phyloP scores from a whole-genome alignment of 1,139 yeast species.

The Hemisphaericaspora lyxosophila region DNA sequence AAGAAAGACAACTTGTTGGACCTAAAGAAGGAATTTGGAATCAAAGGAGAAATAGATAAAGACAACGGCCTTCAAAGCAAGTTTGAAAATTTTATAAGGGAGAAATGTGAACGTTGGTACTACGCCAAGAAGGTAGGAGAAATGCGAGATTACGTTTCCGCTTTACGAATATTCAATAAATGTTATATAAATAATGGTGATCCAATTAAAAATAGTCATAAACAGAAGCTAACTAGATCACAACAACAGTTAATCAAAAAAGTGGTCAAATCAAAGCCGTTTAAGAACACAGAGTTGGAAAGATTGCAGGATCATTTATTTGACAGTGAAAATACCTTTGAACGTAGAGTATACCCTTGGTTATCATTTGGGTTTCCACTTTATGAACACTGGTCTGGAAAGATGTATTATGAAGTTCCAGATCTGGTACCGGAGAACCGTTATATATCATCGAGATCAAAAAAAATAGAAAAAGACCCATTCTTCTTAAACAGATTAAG shows the following conservation, averaged over 20 bases:
- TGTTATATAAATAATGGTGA: slow-evolving; percentile 37
- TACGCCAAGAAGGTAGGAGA: slow-evolving; percentile 19
- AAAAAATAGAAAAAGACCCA: slow-evolving; percentile 13
- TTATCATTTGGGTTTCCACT: slow-evolving; percentile 40
- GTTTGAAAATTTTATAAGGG: not conserved
- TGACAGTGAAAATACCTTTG: slow-evolving; percentile 24
- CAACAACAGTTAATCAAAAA: slow-evolving; percentile 8
- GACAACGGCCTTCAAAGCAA: not conserved
- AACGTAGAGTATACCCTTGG: slow-evolving; percentile 48
- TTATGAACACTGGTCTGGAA: slow-evolving; percentile 50
- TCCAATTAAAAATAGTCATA: slow-evolving; percentile 11
- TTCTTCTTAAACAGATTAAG: slow-evolving; percentile 26
- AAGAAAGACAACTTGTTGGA: no score
- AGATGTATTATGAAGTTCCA: slow-evolving; percentile 36
- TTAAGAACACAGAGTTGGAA: slow-evolving; percentile 8
- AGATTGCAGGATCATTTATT: slow-evolving; percentile 3
- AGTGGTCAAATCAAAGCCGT: not conserved
- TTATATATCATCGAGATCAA: slow-evolving; percentile 19
- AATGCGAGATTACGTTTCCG: slow-evolving; percentile 40
- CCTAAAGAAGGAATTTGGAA: not conserved
- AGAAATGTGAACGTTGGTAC: not conserved
- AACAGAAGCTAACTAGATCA: slow-evolving; percentile 6
- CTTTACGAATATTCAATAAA: slow-evolving; percentile 43
- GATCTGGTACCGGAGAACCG: no score
- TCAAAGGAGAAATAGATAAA: not conserved